phyloP scores from a whole-genome alignment of 768 basidiomycete genomes.

The Gymnopilus junonius region DNA sequence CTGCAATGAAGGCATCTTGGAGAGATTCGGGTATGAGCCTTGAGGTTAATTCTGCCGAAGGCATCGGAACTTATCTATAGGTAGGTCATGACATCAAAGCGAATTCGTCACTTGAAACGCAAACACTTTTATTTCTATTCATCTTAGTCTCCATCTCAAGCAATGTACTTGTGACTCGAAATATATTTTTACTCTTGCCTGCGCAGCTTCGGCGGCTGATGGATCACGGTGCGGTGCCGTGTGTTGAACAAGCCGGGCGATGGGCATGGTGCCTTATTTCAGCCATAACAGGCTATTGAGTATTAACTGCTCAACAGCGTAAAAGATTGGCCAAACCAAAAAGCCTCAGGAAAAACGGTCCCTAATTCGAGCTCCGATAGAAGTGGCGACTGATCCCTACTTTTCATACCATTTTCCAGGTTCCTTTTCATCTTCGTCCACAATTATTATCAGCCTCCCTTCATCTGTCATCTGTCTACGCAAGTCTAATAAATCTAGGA shows the following conservation, averaged over 20 bases:
- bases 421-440: not conserved
- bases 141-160: conserved; percentile 5
- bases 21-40: not conserved
- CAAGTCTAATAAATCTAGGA: not conserved
- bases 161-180: conserved; percentile 6
- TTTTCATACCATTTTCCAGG: not conserved
- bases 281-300: not conserved
- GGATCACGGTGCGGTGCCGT: conserved; percentile 12
- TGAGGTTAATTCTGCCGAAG: conserved; percentile 14
- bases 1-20: conserved; percentile 14
- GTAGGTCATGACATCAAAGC: conserved; percentile 16
- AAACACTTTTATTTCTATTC: conserved; percentile 7
- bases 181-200: conserved; percentile 8
- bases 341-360: too few species aligned
- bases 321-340: not conserved
- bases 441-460: not conserved
- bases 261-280: not conserved
- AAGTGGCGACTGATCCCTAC: not conserved
- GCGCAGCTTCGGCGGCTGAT: conserved; percentile 10
- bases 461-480: not conserved
- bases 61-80: conserved; percentile 16
- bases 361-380: not conserved
- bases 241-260: not conserved
- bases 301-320: not conserved
- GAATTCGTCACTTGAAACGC: conserved; percentile 14